phyloP scores from a whole-genome alignment of 768 basidiomycete genomes.

The Tylopilus balloui region DNA sequence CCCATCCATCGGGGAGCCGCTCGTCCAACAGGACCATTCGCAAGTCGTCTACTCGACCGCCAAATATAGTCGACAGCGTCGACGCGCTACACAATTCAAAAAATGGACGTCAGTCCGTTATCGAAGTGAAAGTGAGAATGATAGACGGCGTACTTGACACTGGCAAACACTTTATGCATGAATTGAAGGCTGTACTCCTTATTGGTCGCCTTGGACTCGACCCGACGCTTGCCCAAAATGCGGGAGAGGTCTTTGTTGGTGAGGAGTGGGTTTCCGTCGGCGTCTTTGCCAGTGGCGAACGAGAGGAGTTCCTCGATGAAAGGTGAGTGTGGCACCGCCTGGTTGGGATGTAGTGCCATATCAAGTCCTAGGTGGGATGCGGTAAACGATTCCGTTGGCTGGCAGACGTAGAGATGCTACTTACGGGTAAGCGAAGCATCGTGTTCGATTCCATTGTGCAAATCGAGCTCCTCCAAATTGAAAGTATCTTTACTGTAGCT shows the following conservation, averaged over 20 bases:
- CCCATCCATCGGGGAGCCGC: constrained; percentile 67
- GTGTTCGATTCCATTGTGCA: constrained; percentile 17
- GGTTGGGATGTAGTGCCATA: constrained; percentile 42
- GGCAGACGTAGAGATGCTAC: background rate
- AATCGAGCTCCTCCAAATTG: constrained; percentile 44
- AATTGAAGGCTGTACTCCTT: constrained; percentile 48
- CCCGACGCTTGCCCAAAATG: constrained; percentile 56
- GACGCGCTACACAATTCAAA: constrained; percentile 52
- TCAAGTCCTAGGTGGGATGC: constrained; percentile 49
- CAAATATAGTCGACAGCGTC: constrained; percentile 42
- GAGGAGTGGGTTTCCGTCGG: constrained; percentile 43
- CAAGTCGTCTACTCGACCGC: constrained; percentile 55
- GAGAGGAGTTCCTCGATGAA: constrained; percentile 55
- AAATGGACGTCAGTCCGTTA: background rate
- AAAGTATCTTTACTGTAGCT: constrained; percentile 54
- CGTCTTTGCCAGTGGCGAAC: constrained; percentile 55
- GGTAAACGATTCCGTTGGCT: background rate
- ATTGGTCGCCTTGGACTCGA: constrained; percentile 50
- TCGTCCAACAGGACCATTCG: constrained; percentile 60
- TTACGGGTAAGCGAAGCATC: constrained; percentile 29
- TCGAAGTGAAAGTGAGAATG: background rate
- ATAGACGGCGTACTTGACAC: constrained; percentile 51
- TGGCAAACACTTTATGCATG: constrained; percentile 59
- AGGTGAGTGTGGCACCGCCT: constrained; percentile 45
- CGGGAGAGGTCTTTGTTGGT: constrained; percentile 56